Percentiles rank a stretch among this genome's conserved stretches.
Evolutionary conservation across 2,329 filamentous ascomycete species (phyloP).

Genomic region (Colletotrichum salicis): DNA sequence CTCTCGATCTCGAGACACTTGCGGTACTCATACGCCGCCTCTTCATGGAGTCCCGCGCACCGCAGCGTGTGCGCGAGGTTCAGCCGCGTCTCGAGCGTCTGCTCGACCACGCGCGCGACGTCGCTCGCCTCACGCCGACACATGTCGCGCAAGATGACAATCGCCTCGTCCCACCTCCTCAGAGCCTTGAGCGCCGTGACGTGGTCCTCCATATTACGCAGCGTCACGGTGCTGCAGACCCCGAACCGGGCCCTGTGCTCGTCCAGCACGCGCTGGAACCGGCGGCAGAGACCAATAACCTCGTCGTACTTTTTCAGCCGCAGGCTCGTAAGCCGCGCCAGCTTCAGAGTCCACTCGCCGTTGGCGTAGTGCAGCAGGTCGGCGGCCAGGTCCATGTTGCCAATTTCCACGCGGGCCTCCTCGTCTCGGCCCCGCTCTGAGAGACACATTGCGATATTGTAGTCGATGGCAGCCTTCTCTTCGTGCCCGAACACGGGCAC

Average conservation of each 20-base stretch:
- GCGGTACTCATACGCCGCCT: constrained; percentile 36
- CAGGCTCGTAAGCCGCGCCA: constrained; percentile 34
- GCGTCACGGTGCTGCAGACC: constrained; percentile 22
- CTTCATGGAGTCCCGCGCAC: constrained; percentile 24
- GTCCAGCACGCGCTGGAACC: constrained; percentile 33
- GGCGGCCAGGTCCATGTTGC: constrained; percentile 34
- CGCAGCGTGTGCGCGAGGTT: constrained; percentile 34
- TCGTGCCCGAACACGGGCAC: constrained; percentile 35
- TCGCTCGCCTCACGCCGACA: constrained; percentile 31
- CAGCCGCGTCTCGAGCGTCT: constrained; percentile 29
- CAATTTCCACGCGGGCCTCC: constrained; percentile 31
- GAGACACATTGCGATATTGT: constrained; percentile 38
- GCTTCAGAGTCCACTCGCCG: constrained; percentile 37
- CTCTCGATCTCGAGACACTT: constrained; percentile 36
- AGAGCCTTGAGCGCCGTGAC: constrained; percentile 30
- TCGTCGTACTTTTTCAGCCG: constrained; percentile 30
- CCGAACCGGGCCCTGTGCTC: constrained; percentile 32
- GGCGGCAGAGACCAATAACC: constrained; percentile 33
- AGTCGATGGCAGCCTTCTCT: constrained; percentile 37
- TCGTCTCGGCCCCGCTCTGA: constrained; percentile 33
- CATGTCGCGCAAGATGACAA: constrained; percentile 34
- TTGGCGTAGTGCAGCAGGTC: constrained; percentile 38
- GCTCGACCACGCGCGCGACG: constrained; percentile 22
- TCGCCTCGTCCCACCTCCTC: constrained; percentile 31
- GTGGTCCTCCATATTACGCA: constrained; percentile 36